Evolutionary conservation across 108 stramenopile species (phyloP), one percentile per base, ranked within the genome.

Genomic region (Skeletonema costatum): DNA sequence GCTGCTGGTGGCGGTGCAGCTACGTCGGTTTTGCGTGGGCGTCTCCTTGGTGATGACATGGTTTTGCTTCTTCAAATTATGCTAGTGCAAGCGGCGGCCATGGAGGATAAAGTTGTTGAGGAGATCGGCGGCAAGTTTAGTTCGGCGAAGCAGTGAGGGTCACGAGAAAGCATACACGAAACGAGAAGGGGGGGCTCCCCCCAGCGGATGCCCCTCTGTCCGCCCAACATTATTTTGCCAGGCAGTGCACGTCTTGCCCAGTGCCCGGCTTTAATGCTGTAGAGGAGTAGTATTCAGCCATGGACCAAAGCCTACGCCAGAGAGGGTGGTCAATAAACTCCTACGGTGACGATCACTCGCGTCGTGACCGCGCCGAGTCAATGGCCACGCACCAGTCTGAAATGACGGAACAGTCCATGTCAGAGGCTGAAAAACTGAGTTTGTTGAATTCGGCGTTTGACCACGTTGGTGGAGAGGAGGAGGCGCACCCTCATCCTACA

Each of bases 291-390:
- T 10, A 12, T 2, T 41, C 39, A 41, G 11, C 39, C 66, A 79
- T 79, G 78, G 79, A 80, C 32, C 72, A 66, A 71, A 62, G 68
- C 60, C 68, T 80, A 11, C 73, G 79, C 42, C 68, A 80, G 58
- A 53, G 79, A 36, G 79, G 79, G 21, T 80, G 79, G 79, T 80
- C 79, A 17, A 73, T 80, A 46, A 68, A 80, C 44, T 80, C 79
- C 35, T 68, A 66, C 36, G 79, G 74, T 53, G 78, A 71, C 51
- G 62, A 70, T 64, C 53, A 56, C 6, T 56, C 25, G 25, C 53
- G 53, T 56, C 35, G 33, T 42, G 42, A 56, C 70, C 60, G 63
- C 14, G 50, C 35, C n/a, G 71, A 61, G 72, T 50, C 48, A 63
- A 66, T 56, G 68, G 48, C 73, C 66, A 61, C 66, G 36, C 67